Evolutionary conservation across 2,329 filamentous ascomycete genomes (phyloP), one percentile per base, ranked within the genome.

Genomic region (Seiridium cupressi): DNA sequence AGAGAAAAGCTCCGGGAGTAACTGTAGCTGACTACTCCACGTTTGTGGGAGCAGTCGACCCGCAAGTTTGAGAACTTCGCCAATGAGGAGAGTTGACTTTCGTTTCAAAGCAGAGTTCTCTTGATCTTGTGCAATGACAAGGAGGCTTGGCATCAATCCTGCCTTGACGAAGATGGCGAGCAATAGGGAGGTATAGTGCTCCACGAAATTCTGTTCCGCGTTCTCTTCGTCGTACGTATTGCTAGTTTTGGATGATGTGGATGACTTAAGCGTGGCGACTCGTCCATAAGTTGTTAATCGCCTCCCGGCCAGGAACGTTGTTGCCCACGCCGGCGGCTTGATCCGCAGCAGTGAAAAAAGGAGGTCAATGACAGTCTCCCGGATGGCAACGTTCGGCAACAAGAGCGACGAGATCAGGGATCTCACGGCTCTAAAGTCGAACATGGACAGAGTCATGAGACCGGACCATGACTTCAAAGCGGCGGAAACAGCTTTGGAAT

Each of bases 211-310:
- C 67, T 93, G 89, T 65, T 91, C 89, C 40, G 87, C 86, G 26
- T 84, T 84, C 7, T 88, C 81, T 59, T 92, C 90, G 47, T 91
- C 86, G 40, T 85, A 83, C 6, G 79, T 72, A 31, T 83, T 79
- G 49, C 80, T 72, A 31, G 78, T 76, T 62, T 83, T 84, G 11
- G 70, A 72, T 6, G 77, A 74, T 35, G 87, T 81, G 13, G 67
- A 58, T 1, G 88, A 82, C 65, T 91, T 92, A 56, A 98, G 78
- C 62, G 92, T 95, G 6, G 92, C 88, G 44, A 98, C 93, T 68
- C 96, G 86, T n/a, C 93, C 94, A 73, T 99, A 99, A 0, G 95
- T 99, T 0, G 96, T 99, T 51, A 99, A 80, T 61, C 96, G 84
- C 65, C 95, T 86, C 6, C 95, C 96, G 42, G 96, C 95, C 51